phyloP scores from a whole-genome alignment of 164 flowering plant genomes.

The Malania oleifera region DNA sequence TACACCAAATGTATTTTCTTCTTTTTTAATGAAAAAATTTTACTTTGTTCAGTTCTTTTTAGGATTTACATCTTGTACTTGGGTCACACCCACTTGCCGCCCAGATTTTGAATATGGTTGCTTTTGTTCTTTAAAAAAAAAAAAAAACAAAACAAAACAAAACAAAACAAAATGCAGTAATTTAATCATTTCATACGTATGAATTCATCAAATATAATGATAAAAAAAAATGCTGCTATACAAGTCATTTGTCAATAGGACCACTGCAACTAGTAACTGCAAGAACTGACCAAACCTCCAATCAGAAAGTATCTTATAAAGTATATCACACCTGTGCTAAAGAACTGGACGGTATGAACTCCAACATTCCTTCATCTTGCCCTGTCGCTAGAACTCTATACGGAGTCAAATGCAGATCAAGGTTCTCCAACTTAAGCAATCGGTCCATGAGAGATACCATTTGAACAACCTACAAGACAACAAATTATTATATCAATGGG shows the following conservation, averaged over 20 bases:
- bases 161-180: too few relatives aligned
- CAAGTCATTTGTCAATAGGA: neutral
- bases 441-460: conserved; percentile 99
- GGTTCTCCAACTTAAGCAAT: conserved; percentile 91
- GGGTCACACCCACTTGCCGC: too few relatives aligned
- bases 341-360: conserved; percentile 96
- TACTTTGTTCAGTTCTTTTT: too few relatives aligned
- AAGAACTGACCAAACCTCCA: neutral
- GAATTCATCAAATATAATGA: too few relatives aligned
- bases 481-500: conserved; percentile 1
- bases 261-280: neutral
- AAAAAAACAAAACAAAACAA: too few relatives aligned
- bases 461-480: conserved; percentile 75
- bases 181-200: too few relatives aligned
- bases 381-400: conserved; percentile 98
- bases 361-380: conserved; percentile 98
- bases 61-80: too few relatives aligned
- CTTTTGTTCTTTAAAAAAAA: too few relatives aligned
- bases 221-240: neutral
- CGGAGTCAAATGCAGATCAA: conserved; percentile 93
- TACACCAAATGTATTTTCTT: too few relatives aligned
- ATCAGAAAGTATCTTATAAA: neutral
- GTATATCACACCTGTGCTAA: conserved; percentile 68
- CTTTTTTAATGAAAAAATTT: too few relatives aligned
- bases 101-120: too few relatives aligned